These are phyloP conservation scores for grape (Vitis vinifera) DNA, from an alignment of 164 flowering plant genomes.

Conservation along the genomic window DNA sequence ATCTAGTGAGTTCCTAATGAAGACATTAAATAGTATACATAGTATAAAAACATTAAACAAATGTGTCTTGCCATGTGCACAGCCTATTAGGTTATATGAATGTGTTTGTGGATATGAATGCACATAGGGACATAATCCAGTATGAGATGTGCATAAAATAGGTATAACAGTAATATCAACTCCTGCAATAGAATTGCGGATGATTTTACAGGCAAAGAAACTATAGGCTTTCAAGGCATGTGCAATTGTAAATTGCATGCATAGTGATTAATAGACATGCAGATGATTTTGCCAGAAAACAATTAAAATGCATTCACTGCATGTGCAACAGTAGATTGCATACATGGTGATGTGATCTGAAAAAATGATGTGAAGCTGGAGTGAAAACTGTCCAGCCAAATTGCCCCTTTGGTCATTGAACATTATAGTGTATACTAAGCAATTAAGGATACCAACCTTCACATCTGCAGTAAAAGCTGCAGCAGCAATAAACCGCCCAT, in stretches of 20 bases:
- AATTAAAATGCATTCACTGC: too few relatives aligned
- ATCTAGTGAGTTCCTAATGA: not conserved
- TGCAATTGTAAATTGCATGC: too few relatives aligned
- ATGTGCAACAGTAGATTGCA: not conserved
- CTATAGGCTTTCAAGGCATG: too few relatives aligned
- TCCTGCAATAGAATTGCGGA: too few relatives aligned
- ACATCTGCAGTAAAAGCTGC: slow-evolving; percentile 99
- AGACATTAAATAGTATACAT: not conserved
- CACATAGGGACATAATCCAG: too few relatives aligned
- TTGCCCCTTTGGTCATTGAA: not conserved
- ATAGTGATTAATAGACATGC: not conserved
- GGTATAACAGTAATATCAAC: too few relatives aligned
- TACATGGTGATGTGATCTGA: not conserved
- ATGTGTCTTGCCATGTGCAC: too few relatives aligned
- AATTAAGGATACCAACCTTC: slow-evolving; percentile 51
- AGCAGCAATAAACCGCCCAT: slow-evolving; percentile 98
- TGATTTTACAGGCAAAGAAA: too few relatives aligned
- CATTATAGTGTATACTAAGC: not conserved
- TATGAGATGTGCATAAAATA: too few relatives aligned
- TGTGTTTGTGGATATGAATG: too few relatives aligned
- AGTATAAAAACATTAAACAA: too few relatives aligned
- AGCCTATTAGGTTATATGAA: too few relatives aligned
- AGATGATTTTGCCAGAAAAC: not conserved
- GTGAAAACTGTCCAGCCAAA: not conserved
- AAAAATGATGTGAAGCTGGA: not conserved